Evolutionary conservation across 257 asterid genomes (phyloP), one percentile per base, ranked within the genome.

Genomic region (Lavandula angustifolia): DNA sequence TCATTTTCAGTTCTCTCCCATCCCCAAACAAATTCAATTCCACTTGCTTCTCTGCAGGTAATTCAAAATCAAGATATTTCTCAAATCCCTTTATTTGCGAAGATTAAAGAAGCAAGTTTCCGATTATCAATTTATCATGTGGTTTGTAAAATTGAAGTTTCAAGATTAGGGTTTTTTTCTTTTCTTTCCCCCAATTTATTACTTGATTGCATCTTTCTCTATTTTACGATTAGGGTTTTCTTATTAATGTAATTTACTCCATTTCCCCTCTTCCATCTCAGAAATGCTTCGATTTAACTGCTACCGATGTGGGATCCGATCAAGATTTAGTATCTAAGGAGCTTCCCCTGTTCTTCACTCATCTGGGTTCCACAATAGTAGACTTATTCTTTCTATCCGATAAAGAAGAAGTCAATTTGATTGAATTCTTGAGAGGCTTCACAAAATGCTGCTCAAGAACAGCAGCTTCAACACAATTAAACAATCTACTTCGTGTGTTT

Each of bases 361-460:
- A 83, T 66, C 75, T 87, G 66, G 87, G 92, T 63, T 83, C 94
- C 54, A 62, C 87, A 5, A 81, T 89, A 43, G 84, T 90, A 54
- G 97, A 94, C 75, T 70, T 80, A 41, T 89, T 81, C 57, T 90
- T 94, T 70, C 75, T 73, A 55, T 56, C 79, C 34, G 94, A 74
- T 62, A 80, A 92, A 65, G 75, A 84, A 65, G 95, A 87, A 61
- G 79, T 87, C 42, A 82, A 48, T 75, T 81, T 94, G 94, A 38
- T 86, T 47, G 95, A 94, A 78, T 94, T 90, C 84, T 69, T 90
- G 80, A 82, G 69, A 73, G 97, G 97, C 12, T 87, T 82, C 74
- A 80, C 80, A 4, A 84, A 82, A 44, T 84, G 94, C 71, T 94
- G 97, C 29, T 81, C 88, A 16, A 82, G 96, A 68, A 63, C 76